These are phyloP conservation scores for Hymenoscyphus fraxineus DNA, from an alignment of 2,329 filamentous ascomycete species.

Conservation along the genomic window DNA sequence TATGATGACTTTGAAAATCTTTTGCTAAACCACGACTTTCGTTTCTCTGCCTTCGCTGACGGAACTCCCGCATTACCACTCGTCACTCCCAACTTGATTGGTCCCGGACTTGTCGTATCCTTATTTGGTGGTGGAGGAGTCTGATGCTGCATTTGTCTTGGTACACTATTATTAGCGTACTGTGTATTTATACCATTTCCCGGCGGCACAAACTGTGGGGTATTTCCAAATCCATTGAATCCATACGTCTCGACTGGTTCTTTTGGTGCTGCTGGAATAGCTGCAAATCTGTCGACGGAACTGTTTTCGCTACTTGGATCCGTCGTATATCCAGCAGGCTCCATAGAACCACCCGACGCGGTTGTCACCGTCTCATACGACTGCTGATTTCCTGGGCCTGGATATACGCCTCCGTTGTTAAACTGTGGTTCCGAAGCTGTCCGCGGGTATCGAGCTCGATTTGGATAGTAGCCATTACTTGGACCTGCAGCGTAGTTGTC, in stretches of 20 bases:
- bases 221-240: constrained; percentile 44
- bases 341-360: constrained; percentile 66
- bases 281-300: constrained; percentile 71
- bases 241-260: constrained; percentile 63
- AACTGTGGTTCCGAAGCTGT: constrained; percentile 34
- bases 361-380: constrained; percentile 87
- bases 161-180: constrained; percentile 21
- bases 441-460: constrained; percentile 33
- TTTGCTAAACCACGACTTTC: constrained; percentile 85
- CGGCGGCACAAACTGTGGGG: constrained; percentile 39
- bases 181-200: constrained; percentile 35
- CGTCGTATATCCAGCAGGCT: constrained; percentile 75
- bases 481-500: constrained; percentile 26
- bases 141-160: constrained; percentile 17
- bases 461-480: constrained; percentile 33
- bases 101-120: constrained; percentile 19
- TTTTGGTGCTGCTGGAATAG: constrained; percentile 42
- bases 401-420: constrained; percentile 31
- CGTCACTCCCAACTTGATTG: constrained; percentile 31
- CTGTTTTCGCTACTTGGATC: constrained; percentile 90
- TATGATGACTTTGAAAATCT: constrained; percentile 63
- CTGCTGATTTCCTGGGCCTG: constrained; percentile 29
- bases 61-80: constrained; percentile 21
- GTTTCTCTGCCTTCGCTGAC: constrained; percentile 54
- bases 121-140: constrained; percentile 26